These are phyloP conservation scores for Gynandropsis gynandra DNA, from an alignment of 345 rosid species.

Conservation along the genomic window DNA sequence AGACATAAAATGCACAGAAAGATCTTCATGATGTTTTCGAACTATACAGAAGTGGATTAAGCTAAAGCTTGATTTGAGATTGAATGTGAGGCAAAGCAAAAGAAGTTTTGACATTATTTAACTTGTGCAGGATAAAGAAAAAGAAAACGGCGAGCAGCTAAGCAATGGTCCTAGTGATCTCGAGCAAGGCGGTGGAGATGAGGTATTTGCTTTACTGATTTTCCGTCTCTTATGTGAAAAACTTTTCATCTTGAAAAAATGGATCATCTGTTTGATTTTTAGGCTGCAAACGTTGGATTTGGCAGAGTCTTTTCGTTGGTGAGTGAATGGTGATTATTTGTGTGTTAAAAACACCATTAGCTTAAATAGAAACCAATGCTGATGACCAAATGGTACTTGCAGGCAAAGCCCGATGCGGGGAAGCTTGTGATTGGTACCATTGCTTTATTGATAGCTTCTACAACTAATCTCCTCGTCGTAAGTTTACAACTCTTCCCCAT, in stretches of 20 bases:
- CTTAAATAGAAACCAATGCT: neutral
- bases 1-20: no score
- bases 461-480: conserved; percentile 65
- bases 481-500: conserved; percentile 13
- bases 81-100: neutral
- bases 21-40: neutral
- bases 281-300: conserved; percentile 71
- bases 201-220: conserved; percentile 32
- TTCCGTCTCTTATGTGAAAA: conserved; percentile 10
- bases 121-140: conserved; percentile 29
- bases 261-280: conserved; percentile 6
- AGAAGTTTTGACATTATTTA: neutral
- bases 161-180: conserved; percentile 38
- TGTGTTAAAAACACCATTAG: neutral
- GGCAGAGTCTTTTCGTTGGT: conserved; percentile 65
- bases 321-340: conserved; percentile 21
- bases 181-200: conserved; percentile 52
- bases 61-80: neutral
- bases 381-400: conserved; percentile 15
- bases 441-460: conserved; percentile 67
- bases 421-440: conserved; percentile 60
- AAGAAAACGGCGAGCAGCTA: conserved; percentile 35
- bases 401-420: conserved; percentile 84
- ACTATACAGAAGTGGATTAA: neutral
- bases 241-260: conserved; percentile 11